phyloP scores from a whole-genome alignment of 1,284 basidiomycete genomes.

The Puccinia brachypodii region DNA sequence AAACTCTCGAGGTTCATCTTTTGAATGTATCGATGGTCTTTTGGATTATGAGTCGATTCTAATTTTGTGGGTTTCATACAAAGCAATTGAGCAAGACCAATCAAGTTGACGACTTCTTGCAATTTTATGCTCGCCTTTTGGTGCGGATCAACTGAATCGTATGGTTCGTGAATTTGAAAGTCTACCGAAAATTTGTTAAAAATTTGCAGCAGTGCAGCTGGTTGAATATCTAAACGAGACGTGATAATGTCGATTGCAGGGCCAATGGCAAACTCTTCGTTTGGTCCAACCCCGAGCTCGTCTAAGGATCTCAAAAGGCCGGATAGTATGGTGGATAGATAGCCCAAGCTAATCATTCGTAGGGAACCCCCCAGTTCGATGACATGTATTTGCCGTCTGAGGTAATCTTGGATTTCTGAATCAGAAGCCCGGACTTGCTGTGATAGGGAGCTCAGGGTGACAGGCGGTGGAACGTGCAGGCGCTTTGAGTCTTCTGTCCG shows the following conservation, averaged over 20 bases:
- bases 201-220: slow-evolving; percentile 24
- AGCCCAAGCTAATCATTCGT: slow-evolving; percentile 33
- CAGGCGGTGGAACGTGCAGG: background rate
- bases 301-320: slow-evolving; percentile 18
- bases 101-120: slow-evolving; percentile 14
- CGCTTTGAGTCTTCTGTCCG: background rate
- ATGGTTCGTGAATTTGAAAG: background rate
- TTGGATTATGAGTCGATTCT: slow-evolving; percentile 17
- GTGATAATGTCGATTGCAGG: slow-evolving; percentile 25
- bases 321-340: slow-evolving; percentile 29
- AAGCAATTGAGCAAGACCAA: slow-evolving; percentile 34
- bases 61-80: slow-evolving; percentile 31
- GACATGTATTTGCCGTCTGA: slow-evolving; percentile 17
- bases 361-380: slow-evolving; percentile 2
- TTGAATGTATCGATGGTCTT: slow-evolving; percentile 21
- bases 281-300: slow-evolving; percentile 21
- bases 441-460: slow-evolving; percentile 20
- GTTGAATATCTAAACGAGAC: slow-evolving; percentile 1
- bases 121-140: slow-evolving; percentile 3
- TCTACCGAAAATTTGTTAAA: slow-evolving; percentile 7
- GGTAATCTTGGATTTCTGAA: slow-evolving; percentile 16
- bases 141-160: slow-evolving; percentile 7
- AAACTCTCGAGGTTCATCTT: slow-evolving; percentile 19
- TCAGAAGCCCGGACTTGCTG: slow-evolving; percentile 31
- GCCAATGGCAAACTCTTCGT: slow-evolving; percentile 23